Percentiles rank a stretch among this genome's conserved stretches.
These are phyloP conservation scores for Penicillium pancosmium DNA, from an alignment of 495 filamentous ascomycete species.

Conservation along the genomic window DNA sequence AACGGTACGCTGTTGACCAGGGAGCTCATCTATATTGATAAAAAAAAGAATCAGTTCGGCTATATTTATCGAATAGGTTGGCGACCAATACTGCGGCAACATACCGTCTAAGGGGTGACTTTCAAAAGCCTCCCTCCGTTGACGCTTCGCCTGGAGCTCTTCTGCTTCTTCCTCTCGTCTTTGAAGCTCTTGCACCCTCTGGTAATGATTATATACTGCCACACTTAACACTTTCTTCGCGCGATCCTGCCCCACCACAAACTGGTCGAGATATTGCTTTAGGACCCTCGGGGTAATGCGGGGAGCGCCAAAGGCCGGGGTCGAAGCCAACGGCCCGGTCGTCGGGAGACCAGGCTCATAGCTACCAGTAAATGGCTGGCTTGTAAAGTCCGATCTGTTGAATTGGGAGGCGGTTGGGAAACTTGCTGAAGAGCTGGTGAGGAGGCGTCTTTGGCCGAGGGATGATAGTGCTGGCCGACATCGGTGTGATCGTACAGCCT, in stretches of 20 bases:
- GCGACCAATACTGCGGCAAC: neutral
- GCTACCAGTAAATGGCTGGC: slow-evolving; percentile 68
- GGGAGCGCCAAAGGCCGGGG: slow-evolving; percentile 64
- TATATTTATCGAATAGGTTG: neutral
- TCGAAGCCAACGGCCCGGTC: slow-evolving; percentile 56
- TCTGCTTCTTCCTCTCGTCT: slow-evolving; percentile 78
- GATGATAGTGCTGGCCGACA: slow-evolving; percentile 16
- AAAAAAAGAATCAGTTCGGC: neutral
- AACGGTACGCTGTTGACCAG: slow-evolving; percentile 68
- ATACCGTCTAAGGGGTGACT: slow-evolving; percentile 61
- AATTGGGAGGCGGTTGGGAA: slow-evolving; percentile 55
- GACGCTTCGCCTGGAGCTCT: slow-evolving; percentile 55
- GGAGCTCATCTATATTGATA: slow-evolving; percentile 68
- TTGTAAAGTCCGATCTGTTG: slow-evolving; percentile 63
- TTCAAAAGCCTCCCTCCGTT: slow-evolving; percentile 51
- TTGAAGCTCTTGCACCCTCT: slow-evolving; percentile 75
- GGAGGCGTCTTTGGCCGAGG: slow-evolving; percentile 14
- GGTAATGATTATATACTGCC: slow-evolving; percentile 97
- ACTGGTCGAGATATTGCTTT: slow-evolving; percentile 92
- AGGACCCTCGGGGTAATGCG: slow-evolving; percentile 78
- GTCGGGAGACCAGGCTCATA: slow-evolving; percentile 76
- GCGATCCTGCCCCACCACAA: slow-evolving; percentile 92
- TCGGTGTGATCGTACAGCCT: slow-evolving; percentile 18
- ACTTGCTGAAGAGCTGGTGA: slow-evolving; percentile 37
- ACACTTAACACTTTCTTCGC: slow-evolving; percentile 95